Conservation (phyloP, 768 basidiomycete genomes). For the Boletus tomentosulus region DNA sequence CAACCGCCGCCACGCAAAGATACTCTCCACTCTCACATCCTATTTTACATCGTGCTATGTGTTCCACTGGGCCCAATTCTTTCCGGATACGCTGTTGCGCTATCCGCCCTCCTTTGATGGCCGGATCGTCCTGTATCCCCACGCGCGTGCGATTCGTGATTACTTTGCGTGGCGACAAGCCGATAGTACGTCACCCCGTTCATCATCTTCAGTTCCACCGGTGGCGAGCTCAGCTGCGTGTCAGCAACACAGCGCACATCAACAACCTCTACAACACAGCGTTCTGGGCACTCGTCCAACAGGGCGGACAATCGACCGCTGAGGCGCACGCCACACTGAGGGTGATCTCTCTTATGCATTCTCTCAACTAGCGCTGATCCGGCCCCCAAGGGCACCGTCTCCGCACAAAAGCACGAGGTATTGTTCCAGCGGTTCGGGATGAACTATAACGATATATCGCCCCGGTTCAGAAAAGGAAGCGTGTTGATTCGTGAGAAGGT, state of each 20-base stretch:
- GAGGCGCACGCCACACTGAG: constrained; percentile 80
- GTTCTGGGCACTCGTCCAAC: constrained; percentile 91
- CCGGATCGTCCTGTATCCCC: constrained; percentile 79
- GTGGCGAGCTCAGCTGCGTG: constrained; percentile 15
- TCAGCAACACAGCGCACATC: constrained; percentile 70
- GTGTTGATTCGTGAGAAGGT: constrained; percentile 70
- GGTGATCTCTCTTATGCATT: constrained; percentile 37
- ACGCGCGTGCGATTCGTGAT: constrained; percentile 67
- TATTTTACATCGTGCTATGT: constrained; percentile 90
- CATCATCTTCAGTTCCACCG: neutral
- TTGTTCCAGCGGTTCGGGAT: constrained; percentile 76
- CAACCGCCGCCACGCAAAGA: constrained; percentile 84
- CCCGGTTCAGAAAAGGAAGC: constrained; percentile 81
- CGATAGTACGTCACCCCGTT: constrained; percentile 62
- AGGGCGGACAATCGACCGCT: constrained; percentile 71
- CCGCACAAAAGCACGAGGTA: constrained; percentile 89
- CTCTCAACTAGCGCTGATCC: constrained; percentile 7
- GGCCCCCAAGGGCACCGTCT: constrained; percentile 70
- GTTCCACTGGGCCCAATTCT: constrained; percentile 77
- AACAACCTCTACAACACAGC: constrained; percentile 96
- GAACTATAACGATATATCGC: constrained; percentile 80
- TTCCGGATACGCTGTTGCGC: constrained; percentile 64
- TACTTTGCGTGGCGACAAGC: constrained; percentile 97
- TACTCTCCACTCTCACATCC: constrained; percentile 77
- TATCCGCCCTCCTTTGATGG: constrained; percentile 95